phyloP scores from a whole-genome alignment of 106 monocot genomes.

The Apostasia shenzhenica region DNA sequence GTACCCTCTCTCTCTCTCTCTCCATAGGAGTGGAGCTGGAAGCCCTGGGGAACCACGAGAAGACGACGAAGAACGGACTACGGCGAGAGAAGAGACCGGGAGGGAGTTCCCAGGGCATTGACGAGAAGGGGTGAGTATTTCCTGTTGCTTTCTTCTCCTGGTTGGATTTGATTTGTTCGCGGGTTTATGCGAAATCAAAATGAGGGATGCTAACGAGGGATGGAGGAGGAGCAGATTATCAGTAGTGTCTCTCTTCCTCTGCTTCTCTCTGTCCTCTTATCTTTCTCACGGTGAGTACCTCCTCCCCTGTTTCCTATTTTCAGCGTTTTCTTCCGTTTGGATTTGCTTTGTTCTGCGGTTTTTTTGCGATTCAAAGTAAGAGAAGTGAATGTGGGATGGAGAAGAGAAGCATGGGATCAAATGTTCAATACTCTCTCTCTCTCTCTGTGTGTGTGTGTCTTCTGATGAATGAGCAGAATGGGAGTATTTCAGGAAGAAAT shows the following conservation, averaged over 20 bases:
- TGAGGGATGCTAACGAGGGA: background rate
- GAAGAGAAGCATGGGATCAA: background rate
- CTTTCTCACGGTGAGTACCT: no score
- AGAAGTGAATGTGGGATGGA: background rate
- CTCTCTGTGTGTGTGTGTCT: no score
- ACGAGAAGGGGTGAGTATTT: conserved; percentile 1
- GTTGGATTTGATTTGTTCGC: background rate
- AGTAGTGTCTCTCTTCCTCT: no score
- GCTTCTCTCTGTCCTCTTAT: no score
- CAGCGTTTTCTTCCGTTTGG: background rate
- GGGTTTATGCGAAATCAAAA: background rate
- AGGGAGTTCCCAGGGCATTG: background rate
- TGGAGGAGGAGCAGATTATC: background rate
- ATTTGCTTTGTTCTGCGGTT: background rate
- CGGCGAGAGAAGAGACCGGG: background rate
- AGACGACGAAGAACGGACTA: background rate
- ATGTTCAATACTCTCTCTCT: background rate
- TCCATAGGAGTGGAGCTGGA: no score
- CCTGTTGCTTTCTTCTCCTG: background rate
- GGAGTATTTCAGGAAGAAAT: background rate
- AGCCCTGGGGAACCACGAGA: background rate
- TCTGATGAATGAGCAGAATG: background rate
- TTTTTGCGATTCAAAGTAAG: background rate
- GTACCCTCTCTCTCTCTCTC: background rate
- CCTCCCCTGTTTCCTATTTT: background rate